These are phyloP conservation scores for Annulohypoxylon truncatum DNA, from an alignment of 2,329 filamentous ascomycete species.

Conservation along the genomic window DNA sequence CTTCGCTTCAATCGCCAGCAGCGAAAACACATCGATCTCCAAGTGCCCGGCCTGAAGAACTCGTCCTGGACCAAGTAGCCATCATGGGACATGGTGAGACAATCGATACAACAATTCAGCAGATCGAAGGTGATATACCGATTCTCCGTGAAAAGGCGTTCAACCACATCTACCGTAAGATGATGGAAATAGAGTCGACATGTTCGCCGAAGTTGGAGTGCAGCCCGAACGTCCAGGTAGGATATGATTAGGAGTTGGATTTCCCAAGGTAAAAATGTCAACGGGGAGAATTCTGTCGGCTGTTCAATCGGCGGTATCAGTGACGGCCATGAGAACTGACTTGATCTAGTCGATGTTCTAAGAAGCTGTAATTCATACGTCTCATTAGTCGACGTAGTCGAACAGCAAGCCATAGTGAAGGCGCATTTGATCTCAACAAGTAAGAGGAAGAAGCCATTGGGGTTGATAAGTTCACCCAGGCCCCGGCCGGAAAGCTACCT, in stretches of 20 bases:
- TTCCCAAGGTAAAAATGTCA: slow-evolving; percentile 16
- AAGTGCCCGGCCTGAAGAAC: not conserved
- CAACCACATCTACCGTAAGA: not conserved
- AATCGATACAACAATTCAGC: slow-evolving; percentile 14
- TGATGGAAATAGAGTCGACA: slow-evolving; percentile 14
- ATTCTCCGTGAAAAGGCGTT: slow-evolving; percentile 2
- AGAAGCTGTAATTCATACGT: not conserved
- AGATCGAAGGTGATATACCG: not conserved
- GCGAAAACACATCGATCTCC: slow-evolving; percentile 19
- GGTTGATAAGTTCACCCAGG: not conserved
- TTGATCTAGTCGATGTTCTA: not conserved
- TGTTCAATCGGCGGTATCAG: not conserved
- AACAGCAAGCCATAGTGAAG: not conserved
- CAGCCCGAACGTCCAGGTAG: slow-evolving; percentile 1
- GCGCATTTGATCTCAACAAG: not conserved
- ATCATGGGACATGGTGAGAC: not conserved
- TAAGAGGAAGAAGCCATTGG: not conserved
- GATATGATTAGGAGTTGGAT: slow-evolving; percentile 19
- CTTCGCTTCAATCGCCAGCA: slow-evolving; percentile 27
- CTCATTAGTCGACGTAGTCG: not conserved
- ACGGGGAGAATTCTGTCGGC: not conserved
- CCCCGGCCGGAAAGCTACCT: not conserved
- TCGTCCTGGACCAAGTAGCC: slow-evolving; percentile 17
- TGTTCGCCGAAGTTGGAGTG: slow-evolving; percentile 9
- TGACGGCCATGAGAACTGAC: not conserved